Evolutionary conservation across 2,329 filamentous ascomycete genomes (phyloP).

Genomic region (Trichoderma polysporum): DNA sequence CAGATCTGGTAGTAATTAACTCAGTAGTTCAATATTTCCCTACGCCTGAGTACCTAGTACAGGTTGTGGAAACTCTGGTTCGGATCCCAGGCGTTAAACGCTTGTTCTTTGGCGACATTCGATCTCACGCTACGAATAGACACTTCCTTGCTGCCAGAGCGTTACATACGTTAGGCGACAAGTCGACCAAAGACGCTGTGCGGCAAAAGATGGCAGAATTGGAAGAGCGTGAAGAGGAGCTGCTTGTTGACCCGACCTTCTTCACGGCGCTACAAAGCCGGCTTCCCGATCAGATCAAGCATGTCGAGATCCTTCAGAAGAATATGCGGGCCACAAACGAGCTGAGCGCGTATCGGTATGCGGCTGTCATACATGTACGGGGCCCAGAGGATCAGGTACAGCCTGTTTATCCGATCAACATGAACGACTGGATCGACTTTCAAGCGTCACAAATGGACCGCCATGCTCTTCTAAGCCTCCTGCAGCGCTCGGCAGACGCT

Average conservation of each 20-base stretch:
- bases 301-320: conserved; percentile 16
- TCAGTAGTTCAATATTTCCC: conserved; percentile 34
- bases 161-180: background rate
- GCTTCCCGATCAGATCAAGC: conserved; percentile 20
- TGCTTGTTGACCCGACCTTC: conserved; percentile 30
- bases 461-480: conserved; percentile 11
- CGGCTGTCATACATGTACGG: background rate
- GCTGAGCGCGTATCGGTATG: conserved; percentile 11
- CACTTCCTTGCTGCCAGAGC: conserved; percentile 24
- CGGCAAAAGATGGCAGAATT: conserved; percentile 21
- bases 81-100: background rate
- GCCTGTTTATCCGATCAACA: conserved; percentile 15
- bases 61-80: conserved; percentile 24
- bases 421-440: conserved; percentile 27
- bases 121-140: conserved; percentile 24
- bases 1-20: conserved; percentile 29
- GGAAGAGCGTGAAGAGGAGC: conserved; percentile 23
- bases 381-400: background rate
- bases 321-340: conserved; percentile 16
- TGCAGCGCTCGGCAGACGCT: background rate
- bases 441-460: conserved; percentile 11
- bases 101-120: conserved; percentile 28
- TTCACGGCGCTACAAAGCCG: conserved; percentile 25
- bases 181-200: conserved; percentile 8
- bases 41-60: conserved; percentile 27